A percentile compares a stretch with the other conserved stretches of the same genome.
phyloP scores from a whole-genome alignment of 2,329 filamentous ascomycete species.

The Colletotrichum chrysophilum region DNA sequence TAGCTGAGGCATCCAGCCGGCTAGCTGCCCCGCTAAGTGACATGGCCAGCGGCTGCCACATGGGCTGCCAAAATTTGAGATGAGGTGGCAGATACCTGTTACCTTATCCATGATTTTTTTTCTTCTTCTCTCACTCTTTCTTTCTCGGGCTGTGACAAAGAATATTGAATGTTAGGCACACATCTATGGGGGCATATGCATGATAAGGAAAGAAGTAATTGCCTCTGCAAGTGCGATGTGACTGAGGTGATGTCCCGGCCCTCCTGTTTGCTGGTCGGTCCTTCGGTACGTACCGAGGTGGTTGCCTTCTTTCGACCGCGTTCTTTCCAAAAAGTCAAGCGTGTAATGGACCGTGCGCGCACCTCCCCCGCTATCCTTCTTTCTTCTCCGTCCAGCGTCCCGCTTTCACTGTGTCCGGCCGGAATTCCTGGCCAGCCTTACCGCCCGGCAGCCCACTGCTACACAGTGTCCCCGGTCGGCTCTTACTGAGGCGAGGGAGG shows the following conservation, averaged over 20 bases:
- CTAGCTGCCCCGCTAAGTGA: not conserved
- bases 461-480: not conserved
- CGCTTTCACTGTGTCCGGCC: not conserved
- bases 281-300: not conserved
- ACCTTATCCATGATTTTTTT: not conserved
- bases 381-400: conserved; percentile 1
- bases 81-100: not conserved
- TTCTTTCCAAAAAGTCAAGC: not conserved
- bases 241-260: not conserved
- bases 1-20: not conserved
- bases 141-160: not conserved
- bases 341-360: conserved; percentile 11
- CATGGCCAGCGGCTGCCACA: not conserved
- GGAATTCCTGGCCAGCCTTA: not conserved
- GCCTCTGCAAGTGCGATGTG: not conserved
- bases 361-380: conserved; percentile 5
- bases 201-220: not conserved
- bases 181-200: not conserved
- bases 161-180: not conserved
- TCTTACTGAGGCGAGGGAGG: not conserved
- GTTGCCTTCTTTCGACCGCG: not conserved
- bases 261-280: not conserved
- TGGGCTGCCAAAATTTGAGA: not conserved
- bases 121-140: not conserved
- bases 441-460: not conserved